Evolutionary conservation across 345 rosid genomes (phyloP), one percentile per base, ranked within the genome.

Genomic region (Euphorbia peplus): DNA sequence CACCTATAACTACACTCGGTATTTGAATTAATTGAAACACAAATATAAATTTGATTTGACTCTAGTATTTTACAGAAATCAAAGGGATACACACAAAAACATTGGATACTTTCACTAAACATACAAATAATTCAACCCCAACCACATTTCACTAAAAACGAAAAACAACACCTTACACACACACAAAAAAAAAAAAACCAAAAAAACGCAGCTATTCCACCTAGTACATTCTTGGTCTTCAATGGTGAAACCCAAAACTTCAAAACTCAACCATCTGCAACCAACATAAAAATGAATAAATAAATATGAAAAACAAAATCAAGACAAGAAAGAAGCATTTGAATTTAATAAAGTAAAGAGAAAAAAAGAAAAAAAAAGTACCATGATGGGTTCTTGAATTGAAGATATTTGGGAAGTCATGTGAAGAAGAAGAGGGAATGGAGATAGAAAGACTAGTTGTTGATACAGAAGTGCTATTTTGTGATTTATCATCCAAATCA

Each of bases 381-480:
- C 86, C 84, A 61, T 81, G 62, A 19, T 66, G 78, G 67, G 76
- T 60, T 77, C 81, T 80, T 70, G 88, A 84, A 66, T 60, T 83
- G 70, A 83, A 80, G 66, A 72, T 75, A 32, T 32, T 32, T 63
- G 87, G 84, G 44, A 81, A 84, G 52, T 86, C 93, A 59, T 62
- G 77, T 52, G 87, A 78, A 22, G 87, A 81, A 44, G 87, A 73
- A 25, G 87, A 81, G 46, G 95, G 95, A 62, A 84, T 81, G 69
- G 96, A 84, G 47, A 89, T 87, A 18, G 96, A 89, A 44, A 85
- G 90, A 70, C 72, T 78, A 55, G 87, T 82, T 56, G 87, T 72
- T 48, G 88, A 69, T 32, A 76, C 66, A 16, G 89, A 73, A 9
- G 84, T 69, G 60, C 71, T 75, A 30, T 77, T 82, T 69, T 88